Base-by-base conservation (phyloP, 345 rosid genomes). In the Gynandropsis gynandra region DNA sequence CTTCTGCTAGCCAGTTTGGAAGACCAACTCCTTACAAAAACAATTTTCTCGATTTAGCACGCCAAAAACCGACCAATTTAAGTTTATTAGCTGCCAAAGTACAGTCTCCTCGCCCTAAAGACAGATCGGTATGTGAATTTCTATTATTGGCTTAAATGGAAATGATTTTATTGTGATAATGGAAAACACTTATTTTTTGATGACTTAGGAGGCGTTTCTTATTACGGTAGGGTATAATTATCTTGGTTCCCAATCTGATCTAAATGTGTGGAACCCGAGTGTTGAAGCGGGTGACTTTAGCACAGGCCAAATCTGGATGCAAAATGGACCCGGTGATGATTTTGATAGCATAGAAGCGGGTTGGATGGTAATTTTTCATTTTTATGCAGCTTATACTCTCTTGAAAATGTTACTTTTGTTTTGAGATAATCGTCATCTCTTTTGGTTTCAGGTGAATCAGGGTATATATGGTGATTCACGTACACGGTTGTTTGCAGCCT, bases 281-380 rank as follows among this genome's bases (percentile, higher is more conserved):
- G 78, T 65, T 15, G 15, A 31, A 9, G 11, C 33, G 7, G 47
- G 17, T 1, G 81, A 76, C 17, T 78, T 42, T 62, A 67, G 60
- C 6, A 36, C 75, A 4, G 70, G 51, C 2, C 88, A 74, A 58
- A 67, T 76, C 41, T 78, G 82, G 84, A 12, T 76, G 11, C 29
- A 61, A 33, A 36, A 16, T 46, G 78, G 80, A 17, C 63, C 61
- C 0, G 59, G 62, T 0, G 36, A 50, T 37, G 1, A 1, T 32
- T 66, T 58, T 21, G 77, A 81, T 31, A 69, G 61, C 51, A 20
- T 74, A 1, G 84, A 78, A 71, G 49, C 75, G 1, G 76, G 83
- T 54, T 81, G 87, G 87, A 10, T 46, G 69, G 81, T 73, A 43
- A 11, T 4, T 35, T 10, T 37, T 38, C 14, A n/a, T 43, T 1